phyloP scores from a whole-genome alignment of 768 basidiomycete genomes.

The Strobilomyces confusus region DNA sequence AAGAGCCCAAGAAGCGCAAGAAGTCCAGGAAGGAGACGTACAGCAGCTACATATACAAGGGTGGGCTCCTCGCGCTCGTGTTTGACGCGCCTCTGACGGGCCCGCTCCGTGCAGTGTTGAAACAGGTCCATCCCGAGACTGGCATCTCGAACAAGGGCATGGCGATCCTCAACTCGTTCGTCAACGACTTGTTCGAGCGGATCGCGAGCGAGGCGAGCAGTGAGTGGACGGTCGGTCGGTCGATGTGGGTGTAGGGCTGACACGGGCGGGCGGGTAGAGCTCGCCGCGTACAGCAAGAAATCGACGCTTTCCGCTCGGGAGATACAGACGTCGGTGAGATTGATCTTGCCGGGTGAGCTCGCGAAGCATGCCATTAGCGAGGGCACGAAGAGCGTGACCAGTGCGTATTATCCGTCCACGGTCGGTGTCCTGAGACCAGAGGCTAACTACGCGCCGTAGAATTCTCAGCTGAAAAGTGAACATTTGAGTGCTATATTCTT shows the following conservation, averaged over 20 bases:
- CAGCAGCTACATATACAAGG: conserved; percentile 64
- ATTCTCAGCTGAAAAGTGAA: conserved; percentile 26
- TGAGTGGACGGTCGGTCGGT: conserved; percentile 19
- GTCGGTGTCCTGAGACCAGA: background rate
- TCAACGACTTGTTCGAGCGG: conserved; percentile 60
- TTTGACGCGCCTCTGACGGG: background rate
- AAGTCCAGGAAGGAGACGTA: conserved; percentile 59
- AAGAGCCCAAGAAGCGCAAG: conserved; percentile 49
- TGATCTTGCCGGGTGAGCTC: conserved; percentile 69
- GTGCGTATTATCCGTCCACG: conserved; percentile 13
- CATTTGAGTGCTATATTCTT: background rate
- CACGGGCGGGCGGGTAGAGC: conserved; percentile 33
- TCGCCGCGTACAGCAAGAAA: conserved; percentile 68
- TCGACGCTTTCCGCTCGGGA: conserved; percentile 72
- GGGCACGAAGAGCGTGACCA: conserved; percentile 62
- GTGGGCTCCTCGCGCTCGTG: conserved; percentile 22
- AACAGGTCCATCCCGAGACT: conserved; percentile 72
- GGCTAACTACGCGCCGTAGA: conserved; percentile 8
- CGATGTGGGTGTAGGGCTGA: background rate
- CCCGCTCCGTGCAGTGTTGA: conserved; percentile 40
- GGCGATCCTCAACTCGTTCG: conserved; percentile 57
- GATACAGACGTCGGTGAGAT: conserved; percentile 65
- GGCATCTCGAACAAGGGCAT: conserved; percentile 70
- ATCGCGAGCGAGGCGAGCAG: conserved; percentile 52
- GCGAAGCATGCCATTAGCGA: conserved; percentile 76